Base-by-base conservation (phyloP, 257 asterid species). In the Solanum sitiens region DNA sequence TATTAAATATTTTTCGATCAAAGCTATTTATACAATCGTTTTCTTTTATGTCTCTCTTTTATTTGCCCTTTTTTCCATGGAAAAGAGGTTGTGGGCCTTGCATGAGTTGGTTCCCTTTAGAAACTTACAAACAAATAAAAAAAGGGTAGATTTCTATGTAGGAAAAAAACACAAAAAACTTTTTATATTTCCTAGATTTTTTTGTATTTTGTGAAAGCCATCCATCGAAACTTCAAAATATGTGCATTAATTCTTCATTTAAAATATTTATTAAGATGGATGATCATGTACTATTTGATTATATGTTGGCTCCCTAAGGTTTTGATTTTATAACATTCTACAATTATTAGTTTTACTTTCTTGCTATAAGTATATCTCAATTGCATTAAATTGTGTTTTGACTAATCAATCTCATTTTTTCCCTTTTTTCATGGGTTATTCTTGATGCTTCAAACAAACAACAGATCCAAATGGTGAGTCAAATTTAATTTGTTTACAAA, bases 381-480 rank as follows among this genome's bases (percentile, higher is more conserved):
- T 27, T 50, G 35, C 15, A 30, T 20, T 21, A 67, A 79, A 9
- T 80, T 80, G 1, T n/a, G 23, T 27, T 80, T 40, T 21, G 15
- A 20, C 85, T 77, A 79, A 89, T 44, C 30, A 50, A 83, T 12
- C 76, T 5, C 9, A 2, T 23, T 12, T 11, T 0, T 74, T 39
- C 23, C 12, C 3, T 44, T 77, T 20, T 88, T 80, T 42, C 91
- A 89, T 90, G 90, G 33, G 68, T 70, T 37, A 3, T 8, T n/a
- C 12, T 15, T 88, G 83, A 67, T 70, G 18, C 27, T 39, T 21
- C 53, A 88, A 88, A 16, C 27, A 42, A 59, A 59, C 74, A n/a
- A 74, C 86, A 91, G 93, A 91, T 88, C 93, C 93, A 82, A 91
- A 91, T 88, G 93, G 93, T 89, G 83, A 86, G 91, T 79, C 68